A percentile compares a stretch with the other conserved stretches of the same genome.
These are phyloP conservation scores for Biscutella laevigata DNA, from an alignment of 441 rosid genomes.

Conservation along the genomic window DNA sequence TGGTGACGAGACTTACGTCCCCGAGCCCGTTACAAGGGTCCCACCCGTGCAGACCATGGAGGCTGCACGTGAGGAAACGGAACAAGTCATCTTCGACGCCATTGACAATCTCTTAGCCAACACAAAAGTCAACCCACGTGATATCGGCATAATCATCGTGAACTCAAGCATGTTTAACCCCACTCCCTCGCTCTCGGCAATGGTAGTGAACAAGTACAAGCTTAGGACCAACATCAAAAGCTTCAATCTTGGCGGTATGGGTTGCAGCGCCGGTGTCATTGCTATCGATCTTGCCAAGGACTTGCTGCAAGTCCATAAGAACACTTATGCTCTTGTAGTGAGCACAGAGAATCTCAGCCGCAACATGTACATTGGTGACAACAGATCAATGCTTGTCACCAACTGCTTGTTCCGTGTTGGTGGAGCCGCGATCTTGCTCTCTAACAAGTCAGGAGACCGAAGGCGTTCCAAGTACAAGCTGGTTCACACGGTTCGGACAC, in stretches of 20 bases:
- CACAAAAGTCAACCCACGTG: constrained; percentile 55
- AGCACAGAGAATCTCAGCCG: constrained; percentile 26
- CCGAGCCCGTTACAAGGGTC: not conserved
- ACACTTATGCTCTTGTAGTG: constrained; percentile 28
- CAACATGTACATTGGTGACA: constrained; percentile 16
- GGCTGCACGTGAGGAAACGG: constrained; percentile 19
- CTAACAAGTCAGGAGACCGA: constrained; percentile 15
- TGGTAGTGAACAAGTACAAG: constrained; percentile 74
- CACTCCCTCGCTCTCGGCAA: constrained; percentile 74
- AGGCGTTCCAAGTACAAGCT: constrained; percentile 24
- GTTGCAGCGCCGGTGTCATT: constrained; percentile 85
- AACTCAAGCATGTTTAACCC: constrained; percentile 84
- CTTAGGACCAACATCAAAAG: constrained; percentile 57
- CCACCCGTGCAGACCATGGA: constrained; percentile 14
- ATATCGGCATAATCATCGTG: constrained; percentile 68
- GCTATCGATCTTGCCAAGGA: constrained; percentile 73
- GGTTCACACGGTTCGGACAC: constrained; percentile 22
- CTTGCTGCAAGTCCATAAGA: constrained; percentile 34
- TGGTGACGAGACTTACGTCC: constrained; percentile 7
- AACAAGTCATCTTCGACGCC: constrained; percentile 37
- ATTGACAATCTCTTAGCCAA: constrained; percentile 56
- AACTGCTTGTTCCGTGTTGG: constrained; percentile 26
- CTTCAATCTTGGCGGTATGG: constrained; percentile 84
- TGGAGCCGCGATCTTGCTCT: constrained; percentile 26
- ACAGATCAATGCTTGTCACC: constrained; percentile 18